A percentile compares a stretch with the other conserved stretches of the same genome.
These are phyloP conservation scores for Chrysophaeum taylorii DNA, from an alignment of 352 stramenopile genomes.

Conservation along the genomic window DNA sequence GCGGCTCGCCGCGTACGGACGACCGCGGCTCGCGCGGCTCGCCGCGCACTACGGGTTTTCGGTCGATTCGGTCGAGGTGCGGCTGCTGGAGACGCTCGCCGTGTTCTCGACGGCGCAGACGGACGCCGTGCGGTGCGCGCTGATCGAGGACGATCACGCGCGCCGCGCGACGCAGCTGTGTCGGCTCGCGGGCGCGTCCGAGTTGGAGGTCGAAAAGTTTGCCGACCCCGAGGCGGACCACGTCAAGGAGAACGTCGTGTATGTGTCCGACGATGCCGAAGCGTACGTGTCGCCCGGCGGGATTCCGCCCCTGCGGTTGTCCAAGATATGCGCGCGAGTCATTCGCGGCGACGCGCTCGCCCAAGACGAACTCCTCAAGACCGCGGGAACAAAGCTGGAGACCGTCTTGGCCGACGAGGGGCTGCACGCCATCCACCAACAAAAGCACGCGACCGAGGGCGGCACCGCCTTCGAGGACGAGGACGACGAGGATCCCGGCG, in stretches of 20 bases:
- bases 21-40: not conserved
- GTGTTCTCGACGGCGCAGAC: not conserved
- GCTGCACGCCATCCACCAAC: conserved; percentile 23
- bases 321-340: conserved; percentile 64
- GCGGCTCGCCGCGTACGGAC: not conserved
- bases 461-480: conserved; percentile 39
- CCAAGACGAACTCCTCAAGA: conserved; percentile 31
- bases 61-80: not conserved
- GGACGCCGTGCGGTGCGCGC: not conserved
- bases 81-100: not conserved
- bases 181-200: conserved; percentile 45
- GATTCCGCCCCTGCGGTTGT: conserved; percentile 42
- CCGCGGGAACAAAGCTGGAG: conserved; percentile 26
- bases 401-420: conserved; percentile 26
- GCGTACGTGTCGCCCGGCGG: conserved; percentile 11
- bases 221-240: conserved; percentile 64
- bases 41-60: not conserved
- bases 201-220: conserved; percentile 69
- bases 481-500: conserved; percentile 13
- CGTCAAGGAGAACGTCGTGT: conserved; percentile 55
- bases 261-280: conserved; percentile 1
- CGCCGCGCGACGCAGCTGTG: not conserved
- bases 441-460: conserved; percentile 56
- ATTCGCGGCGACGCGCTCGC: conserved; percentile 35
- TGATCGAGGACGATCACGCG: conserved; percentile 9